These are phyloP conservation scores for Anthostomella pinea DNA, from an alignment of 2,329 filamentous ascomycete genomes.

Conservation along the genomic window DNA sequence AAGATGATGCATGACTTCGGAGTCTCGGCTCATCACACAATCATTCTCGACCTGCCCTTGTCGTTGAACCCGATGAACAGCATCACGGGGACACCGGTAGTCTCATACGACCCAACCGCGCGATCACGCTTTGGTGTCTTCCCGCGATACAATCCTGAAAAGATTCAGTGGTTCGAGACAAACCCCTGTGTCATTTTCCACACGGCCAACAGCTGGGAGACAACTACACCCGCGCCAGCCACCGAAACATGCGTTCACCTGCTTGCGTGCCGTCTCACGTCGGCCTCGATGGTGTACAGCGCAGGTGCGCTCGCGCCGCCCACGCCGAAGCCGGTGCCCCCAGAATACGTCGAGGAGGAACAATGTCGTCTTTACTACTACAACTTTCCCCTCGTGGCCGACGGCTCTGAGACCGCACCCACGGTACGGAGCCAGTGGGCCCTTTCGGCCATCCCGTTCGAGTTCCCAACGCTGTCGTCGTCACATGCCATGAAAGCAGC, in stretches of 20 bases:
- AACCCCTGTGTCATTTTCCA: conserved; percentile 69
- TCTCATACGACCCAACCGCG: conserved; percentile 57
- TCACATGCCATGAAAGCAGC: conserved; percentile 54
- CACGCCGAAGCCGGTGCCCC: conserved; percentile 33
- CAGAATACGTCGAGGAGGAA: conserved; percentile 51
- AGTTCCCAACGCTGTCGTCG: conserved; percentile 62
- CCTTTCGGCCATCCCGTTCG: conserved; percentile 62
- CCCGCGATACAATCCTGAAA: conserved; percentile 55
- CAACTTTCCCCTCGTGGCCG: conserved; percentile 48
- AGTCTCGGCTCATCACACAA: conserved; percentile 58
- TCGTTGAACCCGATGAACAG: conserved; percentile 63
- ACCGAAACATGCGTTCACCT: conserved; percentile 52
- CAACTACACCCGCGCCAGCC: conserved; percentile 29
- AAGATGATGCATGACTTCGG: conserved; percentile 80
- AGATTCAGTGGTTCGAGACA: conserved; percentile 66
- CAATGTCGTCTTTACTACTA: conserved; percentile 72
- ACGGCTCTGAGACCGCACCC: conserved; percentile 18
- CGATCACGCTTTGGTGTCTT: conserved; percentile 66
- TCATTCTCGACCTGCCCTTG: conserved; percentile 69
- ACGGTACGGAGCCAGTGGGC: conserved; percentile 62
- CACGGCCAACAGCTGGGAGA: conserved; percentile 69
- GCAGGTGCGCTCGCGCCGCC: conserved; percentile 61
- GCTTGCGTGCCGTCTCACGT: conserved; percentile 64
- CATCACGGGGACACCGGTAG: conserved; percentile 51
- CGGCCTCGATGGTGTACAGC: conserved; percentile 61